phyloP scores from a whole-genome alignment of 192 early-diverging fungal genomes.

The Coemansia sp. region DNA sequence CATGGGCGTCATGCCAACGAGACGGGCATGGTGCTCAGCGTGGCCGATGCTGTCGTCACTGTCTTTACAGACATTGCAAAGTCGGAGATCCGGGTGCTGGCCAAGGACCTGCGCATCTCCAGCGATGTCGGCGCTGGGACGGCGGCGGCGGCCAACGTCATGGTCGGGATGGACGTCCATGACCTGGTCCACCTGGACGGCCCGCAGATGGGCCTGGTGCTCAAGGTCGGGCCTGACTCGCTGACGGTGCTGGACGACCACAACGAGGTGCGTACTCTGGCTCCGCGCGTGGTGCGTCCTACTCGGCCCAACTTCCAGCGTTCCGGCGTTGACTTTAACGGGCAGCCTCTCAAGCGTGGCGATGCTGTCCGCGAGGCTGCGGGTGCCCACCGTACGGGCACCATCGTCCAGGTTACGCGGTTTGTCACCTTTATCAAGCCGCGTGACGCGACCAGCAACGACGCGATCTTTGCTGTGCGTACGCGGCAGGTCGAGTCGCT shows the following conservation, averaged over 20 bases:
- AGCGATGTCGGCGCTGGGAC: constrained; percentile 62
- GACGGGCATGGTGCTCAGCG: constrained; percentile 81
- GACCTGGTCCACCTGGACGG: constrained; percentile 82
- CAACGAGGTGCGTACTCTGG: constrained; percentile 57
- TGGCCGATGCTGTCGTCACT: constrained; percentile 77
- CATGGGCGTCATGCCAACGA: constrained; percentile 78
- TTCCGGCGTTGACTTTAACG: constrained; percentile 56
- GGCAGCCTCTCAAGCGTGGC: constrained; percentile 52
- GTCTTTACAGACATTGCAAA: constrained; percentile 65
- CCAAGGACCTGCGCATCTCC: constrained; percentile 77
- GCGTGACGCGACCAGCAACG: constrained; percentile 66
- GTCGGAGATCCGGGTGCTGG: constrained; percentile 78
- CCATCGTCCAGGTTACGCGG: constrained; percentile 78
- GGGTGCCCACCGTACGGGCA: constrained; percentile 59
- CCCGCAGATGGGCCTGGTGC: constrained; percentile 71
- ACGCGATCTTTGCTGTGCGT: constrained; percentile 68
- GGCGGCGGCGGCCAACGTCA: constrained; percentile 12
- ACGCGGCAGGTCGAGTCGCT: constrained; percentile 58
- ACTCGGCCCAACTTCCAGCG: constrained; percentile 49
- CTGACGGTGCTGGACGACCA: constrained; percentile 76
- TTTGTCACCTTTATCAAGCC: constrained; percentile 74
- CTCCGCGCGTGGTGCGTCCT: constrained; percentile 65
- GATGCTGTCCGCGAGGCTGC: constrained; percentile 69
- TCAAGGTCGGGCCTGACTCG: constrained; percentile 69
- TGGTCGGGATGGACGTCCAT: constrained; percentile 75